Conservation (phyloP, 495 filamentous ascomycete genomes). For the Daldinia grandis region DNA sequence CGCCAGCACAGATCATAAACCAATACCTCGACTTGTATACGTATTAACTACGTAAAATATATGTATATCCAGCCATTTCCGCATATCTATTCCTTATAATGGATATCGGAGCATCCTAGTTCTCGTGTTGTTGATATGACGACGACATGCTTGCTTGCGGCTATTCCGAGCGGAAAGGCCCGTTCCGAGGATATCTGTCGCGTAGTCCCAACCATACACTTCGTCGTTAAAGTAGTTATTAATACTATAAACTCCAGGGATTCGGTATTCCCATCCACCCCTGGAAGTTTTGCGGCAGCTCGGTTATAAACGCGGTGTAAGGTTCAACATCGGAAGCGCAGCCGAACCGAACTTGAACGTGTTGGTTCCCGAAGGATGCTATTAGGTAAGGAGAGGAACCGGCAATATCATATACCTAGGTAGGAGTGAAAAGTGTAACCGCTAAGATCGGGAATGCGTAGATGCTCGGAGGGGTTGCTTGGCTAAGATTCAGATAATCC, state of each 20-base stretch:
- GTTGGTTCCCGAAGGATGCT: not conserved
- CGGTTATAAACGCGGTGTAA: not conserved
- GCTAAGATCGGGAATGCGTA: too few species aligned
- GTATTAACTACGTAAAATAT: not conserved
- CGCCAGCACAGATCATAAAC: not conserved
- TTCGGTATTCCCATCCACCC: not conserved
- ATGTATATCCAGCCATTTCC: not conserved
- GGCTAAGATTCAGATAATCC: not conserved
- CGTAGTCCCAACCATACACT: not conserved
- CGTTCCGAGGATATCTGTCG: not conserved
- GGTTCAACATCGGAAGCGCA: not conserved
- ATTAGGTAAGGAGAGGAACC: not conserved
- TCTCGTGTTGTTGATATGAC: not conserved
- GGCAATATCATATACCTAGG: not conserved
- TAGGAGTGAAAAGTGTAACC: too few species aligned
- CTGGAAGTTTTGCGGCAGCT: not conserved
- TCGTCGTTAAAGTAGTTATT: not conserved
- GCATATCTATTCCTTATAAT: not conserved
- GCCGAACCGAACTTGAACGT: not conserved
- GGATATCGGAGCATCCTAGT: not conserved
- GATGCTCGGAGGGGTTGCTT: too few species aligned
- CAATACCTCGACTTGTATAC: not conserved
- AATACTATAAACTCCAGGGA: not conserved
- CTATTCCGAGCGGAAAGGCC: not conserved
- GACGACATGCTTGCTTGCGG: not conserved